A percentile compares a stretch with the other conserved stretches of the same genome.
These are phyloP conservation scores for Corymbia calophylla DNA, from an alignment of 441 rosid species.

Conservation along the genomic window DNA sequence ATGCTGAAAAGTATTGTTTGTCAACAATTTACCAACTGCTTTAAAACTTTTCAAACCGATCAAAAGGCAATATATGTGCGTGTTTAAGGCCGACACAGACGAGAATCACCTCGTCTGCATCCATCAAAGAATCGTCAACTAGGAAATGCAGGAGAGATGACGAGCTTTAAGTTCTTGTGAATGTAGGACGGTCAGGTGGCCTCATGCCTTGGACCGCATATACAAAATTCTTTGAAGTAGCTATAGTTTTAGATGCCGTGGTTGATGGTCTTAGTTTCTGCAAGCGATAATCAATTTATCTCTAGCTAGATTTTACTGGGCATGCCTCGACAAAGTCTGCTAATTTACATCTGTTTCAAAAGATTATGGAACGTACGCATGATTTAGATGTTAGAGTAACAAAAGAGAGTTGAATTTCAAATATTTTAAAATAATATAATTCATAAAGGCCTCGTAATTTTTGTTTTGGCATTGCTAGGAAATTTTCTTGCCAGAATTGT, in stretches of 20 bases:
- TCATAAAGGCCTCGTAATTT: too few relatives aligned
- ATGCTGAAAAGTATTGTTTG: background rate
- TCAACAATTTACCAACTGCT: background rate
- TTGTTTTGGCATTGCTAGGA: background rate
- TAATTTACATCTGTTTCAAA: background rate
- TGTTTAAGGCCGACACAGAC: background rate
- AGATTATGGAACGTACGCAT: background rate
- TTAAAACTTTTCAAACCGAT: background rate
- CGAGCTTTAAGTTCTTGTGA: background rate
- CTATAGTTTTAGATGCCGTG: background rate
- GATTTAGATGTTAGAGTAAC: background rate
- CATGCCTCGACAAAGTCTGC: background rate
- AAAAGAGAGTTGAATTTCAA: background rate
- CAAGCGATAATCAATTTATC: background rate
- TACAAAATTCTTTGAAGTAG: background rate
- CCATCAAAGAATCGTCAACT: background rate
- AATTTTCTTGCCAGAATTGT: background rate
- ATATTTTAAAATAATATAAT: background rate
- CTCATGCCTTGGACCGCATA: background rate
- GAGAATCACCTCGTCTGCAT: background rate
- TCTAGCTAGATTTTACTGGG: background rate
- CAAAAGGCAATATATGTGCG: background rate
- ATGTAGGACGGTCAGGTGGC: background rate
- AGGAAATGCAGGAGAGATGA: background rate
- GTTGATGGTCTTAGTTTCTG: background rate